Conservation (phyloP, 2,329 filamentous ascomycete species). For the Cordyceps farinosa region DNA sequence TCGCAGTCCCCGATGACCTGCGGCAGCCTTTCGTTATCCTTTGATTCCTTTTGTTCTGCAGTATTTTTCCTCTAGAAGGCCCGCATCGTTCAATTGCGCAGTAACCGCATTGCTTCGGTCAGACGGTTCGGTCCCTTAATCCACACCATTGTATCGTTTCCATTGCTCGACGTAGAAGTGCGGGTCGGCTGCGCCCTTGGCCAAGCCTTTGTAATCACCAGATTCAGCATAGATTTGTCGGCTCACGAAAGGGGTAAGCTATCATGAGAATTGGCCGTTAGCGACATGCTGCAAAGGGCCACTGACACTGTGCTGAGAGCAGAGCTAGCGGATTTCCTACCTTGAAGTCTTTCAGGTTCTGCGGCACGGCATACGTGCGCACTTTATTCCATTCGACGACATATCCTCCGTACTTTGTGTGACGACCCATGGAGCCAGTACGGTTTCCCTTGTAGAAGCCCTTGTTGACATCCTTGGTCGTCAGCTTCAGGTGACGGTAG, state of each 20-base stretch:
- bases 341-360: slow-evolving; percentile 65
- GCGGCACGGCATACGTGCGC: slow-evolving; percentile 81
- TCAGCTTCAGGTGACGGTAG: slow-evolving; percentile 74
- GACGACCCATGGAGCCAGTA: slow-evolving; percentile 79
- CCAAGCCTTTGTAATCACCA: slow-evolving; percentile 52
- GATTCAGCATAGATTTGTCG: slow-evolving; percentile 50
- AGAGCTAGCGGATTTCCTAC: slow-evolving; percentile 43
- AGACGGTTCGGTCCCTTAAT: slow-evolving; percentile 35
- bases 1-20: slow-evolving; percentile 21
- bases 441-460: slow-evolving; percentile 97
- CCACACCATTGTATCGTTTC: slow-evolving; percentile 64
- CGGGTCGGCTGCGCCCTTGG: slow-evolving; percentile 57
- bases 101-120: neutral
- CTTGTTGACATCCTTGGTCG: slow-evolving; percentile 87
- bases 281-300: neutral
- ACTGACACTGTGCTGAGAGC: neutral
- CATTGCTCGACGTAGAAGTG: slow-evolving; percentile 60
- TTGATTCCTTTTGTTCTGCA: neutral
- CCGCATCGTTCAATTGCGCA: slow-evolving; percentile 4
- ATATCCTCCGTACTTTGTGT: slow-evolving; percentile 82
- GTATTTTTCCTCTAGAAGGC: neutral
- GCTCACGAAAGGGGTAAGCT: slow-evolving; percentile 80
- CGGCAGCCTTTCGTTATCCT: neutral
- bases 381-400: slow-evolving; percentile 82
- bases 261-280: slow-evolving; percentile 1